Conservation (phyloP, 148 eudicot species). For the Heliosperma pusillum region DNA sequence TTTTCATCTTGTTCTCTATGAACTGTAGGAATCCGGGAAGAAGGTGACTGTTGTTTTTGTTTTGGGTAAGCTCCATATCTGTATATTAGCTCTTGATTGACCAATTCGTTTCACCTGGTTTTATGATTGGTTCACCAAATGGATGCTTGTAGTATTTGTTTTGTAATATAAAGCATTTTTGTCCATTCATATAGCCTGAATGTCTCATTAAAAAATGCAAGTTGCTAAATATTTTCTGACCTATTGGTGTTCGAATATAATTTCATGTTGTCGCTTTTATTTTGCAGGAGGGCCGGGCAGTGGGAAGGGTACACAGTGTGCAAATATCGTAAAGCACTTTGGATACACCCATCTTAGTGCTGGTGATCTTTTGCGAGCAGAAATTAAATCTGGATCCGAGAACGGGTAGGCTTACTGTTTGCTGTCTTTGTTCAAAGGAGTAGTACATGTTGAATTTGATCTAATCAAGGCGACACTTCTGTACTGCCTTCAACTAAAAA, state of each 20-base stretch:
- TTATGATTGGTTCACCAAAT: neutral
- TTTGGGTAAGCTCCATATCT: constrained; percentile 12
- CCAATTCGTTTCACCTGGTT: neutral
- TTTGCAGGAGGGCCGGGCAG: constrained; percentile 41
- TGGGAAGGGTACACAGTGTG: constrained; percentile 47
- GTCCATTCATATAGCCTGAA: neutral
- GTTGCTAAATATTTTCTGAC: neutral
- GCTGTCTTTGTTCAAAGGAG: neutral
- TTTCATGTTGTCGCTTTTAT: neutral
- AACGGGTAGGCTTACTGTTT: constrained; percentile 38
- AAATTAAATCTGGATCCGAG: constrained; percentile 39
- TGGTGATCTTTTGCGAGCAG: constrained; percentile 42
- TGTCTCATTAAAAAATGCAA: neutral
- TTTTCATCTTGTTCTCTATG: neutral
- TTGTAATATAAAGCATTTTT: neutral
- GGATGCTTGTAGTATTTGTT: neutral
- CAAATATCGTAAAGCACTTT: constrained; percentile 39
- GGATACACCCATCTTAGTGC: constrained; percentile 47
- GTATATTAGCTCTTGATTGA: neutral
- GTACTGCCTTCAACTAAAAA: too few species aligned
- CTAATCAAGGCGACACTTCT: too few species aligned
- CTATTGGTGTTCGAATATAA: neutral
- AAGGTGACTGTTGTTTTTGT: constrained; percentile 32
- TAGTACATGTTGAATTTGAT: too few species aligned
- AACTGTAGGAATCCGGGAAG: constrained; percentile 29